Percentiles rank a stretch among this genome's conserved stretches.
Conservation (phyloP, 257 asterid species). For the Nemophila menziesii region DNA sequence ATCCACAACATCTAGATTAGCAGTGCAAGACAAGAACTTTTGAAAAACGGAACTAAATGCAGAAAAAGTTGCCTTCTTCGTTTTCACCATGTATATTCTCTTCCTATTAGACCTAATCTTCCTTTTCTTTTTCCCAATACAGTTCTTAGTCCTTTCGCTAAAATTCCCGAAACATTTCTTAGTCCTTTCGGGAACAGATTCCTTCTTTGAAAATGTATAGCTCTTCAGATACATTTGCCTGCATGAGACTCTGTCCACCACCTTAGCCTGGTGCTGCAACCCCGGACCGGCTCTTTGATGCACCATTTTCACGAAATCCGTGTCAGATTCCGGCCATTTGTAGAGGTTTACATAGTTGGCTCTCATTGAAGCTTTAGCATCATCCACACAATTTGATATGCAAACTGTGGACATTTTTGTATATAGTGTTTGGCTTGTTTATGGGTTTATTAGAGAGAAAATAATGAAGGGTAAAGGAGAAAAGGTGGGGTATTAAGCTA, state of each 20-base stretch:
- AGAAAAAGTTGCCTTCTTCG: conserved; percentile 33
- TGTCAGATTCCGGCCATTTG: conserved; percentile 60
- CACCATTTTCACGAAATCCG: conserved; percentile 6
- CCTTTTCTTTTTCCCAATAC: conserved; percentile 13
- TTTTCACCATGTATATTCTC: conserved; percentile 17
- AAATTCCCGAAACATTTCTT: conserved; percentile 41
- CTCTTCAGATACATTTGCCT: conserved; percentile 47
- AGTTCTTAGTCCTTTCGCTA: conserved; percentile 24
- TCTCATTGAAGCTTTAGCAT: conserved; percentile 32
- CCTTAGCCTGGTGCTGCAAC: conserved; percentile 14
- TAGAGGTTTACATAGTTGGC: conserved; percentile 46
- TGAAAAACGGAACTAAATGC: conserved; percentile 35
- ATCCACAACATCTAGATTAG: conserved; percentile 40
- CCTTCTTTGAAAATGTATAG: conserved; percentile 59
- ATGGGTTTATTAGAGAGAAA: no score
- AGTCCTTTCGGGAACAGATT: conserved; percentile 46
- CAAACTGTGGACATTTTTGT: conserved; percentile 28
- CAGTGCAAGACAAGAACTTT: conserved; percentile 40
- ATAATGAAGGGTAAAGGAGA: no score
- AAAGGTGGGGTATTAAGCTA: no score
- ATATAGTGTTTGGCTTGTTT: neutral
- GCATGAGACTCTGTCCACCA: conserved; percentile 38
- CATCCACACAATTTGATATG: conserved; percentile 29
- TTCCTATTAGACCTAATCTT: conserved; percentile 4
- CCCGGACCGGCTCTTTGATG: no score